Conservation (phyloP, 225 moss, liverwort and hornwort species). For the Rhytidiadelphus loreus region DNA sequence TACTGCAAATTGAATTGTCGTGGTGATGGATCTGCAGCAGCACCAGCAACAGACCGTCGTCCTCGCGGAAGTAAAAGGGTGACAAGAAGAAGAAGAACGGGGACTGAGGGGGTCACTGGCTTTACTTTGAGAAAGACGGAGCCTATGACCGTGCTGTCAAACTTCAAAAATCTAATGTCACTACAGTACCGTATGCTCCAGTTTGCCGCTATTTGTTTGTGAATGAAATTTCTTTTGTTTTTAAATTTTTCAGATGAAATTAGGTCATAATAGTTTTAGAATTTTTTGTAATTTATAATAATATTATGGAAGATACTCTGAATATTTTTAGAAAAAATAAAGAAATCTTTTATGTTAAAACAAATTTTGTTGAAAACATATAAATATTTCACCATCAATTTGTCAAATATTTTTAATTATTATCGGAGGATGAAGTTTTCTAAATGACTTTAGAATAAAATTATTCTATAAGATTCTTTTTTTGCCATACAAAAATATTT, state of each 20-base stretch:
- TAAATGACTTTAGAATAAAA: rapidly evolving
- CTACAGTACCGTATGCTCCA: background rate
- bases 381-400: background rate
- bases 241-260: background rate
- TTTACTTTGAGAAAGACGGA: background rate
- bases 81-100: background rate
- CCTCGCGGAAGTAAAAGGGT: background rate
- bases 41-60: background rate
- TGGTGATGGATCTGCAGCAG: background rate
- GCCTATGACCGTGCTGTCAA: background rate
- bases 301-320: background rate
- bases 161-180: background rate
- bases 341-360: background rate
- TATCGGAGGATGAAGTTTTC: rapidly evolving
- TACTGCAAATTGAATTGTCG: background rate
- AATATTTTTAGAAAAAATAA: background rate
- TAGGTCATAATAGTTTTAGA: no score
- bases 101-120: background rate
- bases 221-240: no score
- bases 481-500: no score
- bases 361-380: no score
- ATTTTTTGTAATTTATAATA: no score
- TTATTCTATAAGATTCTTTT: no score
- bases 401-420: background rate
- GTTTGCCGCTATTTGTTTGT: background rate